Conservation (phyloP, 2,329 filamentous ascomycete species). For the Fusarium bactridioides region DNA sequence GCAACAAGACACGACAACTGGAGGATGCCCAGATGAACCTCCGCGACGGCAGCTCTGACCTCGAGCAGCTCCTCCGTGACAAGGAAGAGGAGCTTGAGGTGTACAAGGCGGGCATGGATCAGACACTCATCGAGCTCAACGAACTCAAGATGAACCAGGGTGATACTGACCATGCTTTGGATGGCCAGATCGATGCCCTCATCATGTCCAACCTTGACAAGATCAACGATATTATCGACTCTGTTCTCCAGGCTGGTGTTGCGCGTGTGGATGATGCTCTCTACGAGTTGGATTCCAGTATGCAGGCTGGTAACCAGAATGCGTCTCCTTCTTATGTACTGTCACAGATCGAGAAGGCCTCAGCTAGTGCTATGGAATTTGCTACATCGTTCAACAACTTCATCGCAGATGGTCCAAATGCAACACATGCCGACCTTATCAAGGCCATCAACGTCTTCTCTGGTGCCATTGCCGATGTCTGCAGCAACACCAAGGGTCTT, state of each 20-base stretch:
- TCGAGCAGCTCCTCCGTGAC: slow-evolving; percentile 84
- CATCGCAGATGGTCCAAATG: slow-evolving; percentile 94
- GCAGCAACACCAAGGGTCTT: slow-evolving; percentile 95
- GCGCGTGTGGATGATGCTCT: slow-evolving; percentile 94
- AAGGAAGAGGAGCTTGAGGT: slow-evolving; percentile 99
- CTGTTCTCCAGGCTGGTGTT: slow-evolving; percentile 90
- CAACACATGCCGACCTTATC: slow-evolving; percentile 88
- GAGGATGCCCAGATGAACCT: slow-evolving; percentile 83
- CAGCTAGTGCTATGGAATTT: slow-evolving; percentile 93
- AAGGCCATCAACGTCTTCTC: slow-evolving; percentile 91
- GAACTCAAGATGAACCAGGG: slow-evolving; percentile 80
- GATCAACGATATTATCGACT: slow-evolving; percentile 98
- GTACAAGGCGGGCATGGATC: slow-evolving; percentile 97
- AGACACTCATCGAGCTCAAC: slow-evolving; percentile 90
- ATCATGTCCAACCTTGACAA: slow-evolving; percentile 87
- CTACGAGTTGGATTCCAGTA: slow-evolving; percentile 95
- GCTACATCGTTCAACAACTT: slow-evolving; percentile 98
- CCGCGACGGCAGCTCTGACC: slow-evolving; percentile 82
- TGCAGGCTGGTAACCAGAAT: slow-evolving; percentile 99
- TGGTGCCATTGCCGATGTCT: slow-evolving; percentile 89
- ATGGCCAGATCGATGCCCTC: slow-evolving; percentile 90
- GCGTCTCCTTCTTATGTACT: slow-evolving; percentile 93
- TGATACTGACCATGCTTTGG: slow-evolving; percentile 80
- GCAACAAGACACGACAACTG: slow-evolving; percentile 85
- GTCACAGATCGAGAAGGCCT: slow-evolving; percentile 97